Evolutionary conservation across 352 stramenopile genomes (phyloP), one percentile per base, ranked within the genome.

Genomic region (Elongisporangium prolatum): DNA sequence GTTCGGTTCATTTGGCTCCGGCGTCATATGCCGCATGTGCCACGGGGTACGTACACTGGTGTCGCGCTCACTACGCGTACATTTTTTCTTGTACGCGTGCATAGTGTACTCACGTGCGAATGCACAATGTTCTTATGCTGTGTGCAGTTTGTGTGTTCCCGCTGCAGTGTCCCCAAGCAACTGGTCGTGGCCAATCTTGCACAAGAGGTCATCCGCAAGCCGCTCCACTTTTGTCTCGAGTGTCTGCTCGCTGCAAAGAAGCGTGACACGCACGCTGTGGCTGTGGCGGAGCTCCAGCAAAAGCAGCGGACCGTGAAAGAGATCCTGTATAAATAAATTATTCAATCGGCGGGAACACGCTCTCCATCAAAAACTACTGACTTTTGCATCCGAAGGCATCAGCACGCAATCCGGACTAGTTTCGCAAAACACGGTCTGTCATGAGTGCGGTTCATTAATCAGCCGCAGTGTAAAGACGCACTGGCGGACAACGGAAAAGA

Each of bases 241-340:
- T 90, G 80, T 65, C 71, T 86, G 5, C 44, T 87, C 4, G 78
- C 80, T 47, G 69, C 77, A 25, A 83, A 78, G 51, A 64, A 72
- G n/a, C 14, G 75, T 3, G 72, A 68, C 18, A 68, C 75, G 4
- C 72, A 66, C 61, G 66, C 70, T 52, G 72, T 86, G 18, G 77
- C 69, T 2, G 53, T 73, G 14, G 69, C 71, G 1, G 70, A 65
- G 16, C 51, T 82, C 1, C 28, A 40, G 5, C 28, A 40, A 13
- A 40, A 40, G 28, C 28, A 40, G 1, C 4, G 28, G 28, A 40
- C 28, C 28, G 28, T 40, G 28, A 40, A 40, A 40, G 28, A 40
- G 28, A 9, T 9, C 28, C 28, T 40, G 28, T 40, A 40, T 40
- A 40, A 40, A 40, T 40, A 40, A 40, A 40, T 40, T 40, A 40